Conservation (phyloP, 345 rosid species). For the Gossypium thurberi region DNA sequence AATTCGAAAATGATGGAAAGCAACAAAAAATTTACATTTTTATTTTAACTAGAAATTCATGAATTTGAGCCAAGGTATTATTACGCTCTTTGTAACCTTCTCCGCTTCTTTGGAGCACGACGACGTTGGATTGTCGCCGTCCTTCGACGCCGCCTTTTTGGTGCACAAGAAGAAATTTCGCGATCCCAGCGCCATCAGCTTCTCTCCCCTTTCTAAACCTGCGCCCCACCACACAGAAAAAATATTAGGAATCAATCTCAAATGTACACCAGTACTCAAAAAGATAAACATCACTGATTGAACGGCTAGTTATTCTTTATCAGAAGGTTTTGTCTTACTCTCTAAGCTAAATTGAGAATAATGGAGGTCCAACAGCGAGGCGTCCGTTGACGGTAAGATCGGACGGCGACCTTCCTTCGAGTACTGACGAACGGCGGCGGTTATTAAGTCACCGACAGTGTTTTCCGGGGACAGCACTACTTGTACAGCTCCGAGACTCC, state of each 20-base stretch:
- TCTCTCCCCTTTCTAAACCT: slow-evolving; percentile 63
- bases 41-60: slow-evolving; percentile 38
- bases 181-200: slow-evolving; percentile 61
- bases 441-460: slow-evolving; percentile 56
- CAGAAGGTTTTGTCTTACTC: slow-evolving; percentile 35
- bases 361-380: slow-evolving; percentile 63
- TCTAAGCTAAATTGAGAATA: slow-evolving; percentile 91
- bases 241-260: neutral
- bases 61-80: slow-evolving; percentile 68
- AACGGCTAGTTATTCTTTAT: neutral
- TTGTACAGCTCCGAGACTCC: slow-evolving; percentile 74
- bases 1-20: neutral
- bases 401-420: slow-evolving; percentile 82
- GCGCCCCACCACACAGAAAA: neutral
- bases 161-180: slow-evolving; percentile 78
- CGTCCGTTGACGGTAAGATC: slow-evolving; percentile 34
- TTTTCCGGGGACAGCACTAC: slow-evolving; percentile 62
- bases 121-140: slow-evolving; percentile 18
- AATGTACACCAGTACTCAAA: neutral
- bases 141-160: slow-evolving; percentile 18
- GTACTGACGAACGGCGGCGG: slow-evolving; percentile 47
- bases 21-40: neutral
- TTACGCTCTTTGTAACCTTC: slow-evolving; percentile 33
- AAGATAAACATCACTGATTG: neutral
- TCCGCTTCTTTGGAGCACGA: slow-evolving; percentile 63